Base-by-base conservation (phyloP, 768 basidiomycete genomes). In the Suillus tomentosus region DNA sequence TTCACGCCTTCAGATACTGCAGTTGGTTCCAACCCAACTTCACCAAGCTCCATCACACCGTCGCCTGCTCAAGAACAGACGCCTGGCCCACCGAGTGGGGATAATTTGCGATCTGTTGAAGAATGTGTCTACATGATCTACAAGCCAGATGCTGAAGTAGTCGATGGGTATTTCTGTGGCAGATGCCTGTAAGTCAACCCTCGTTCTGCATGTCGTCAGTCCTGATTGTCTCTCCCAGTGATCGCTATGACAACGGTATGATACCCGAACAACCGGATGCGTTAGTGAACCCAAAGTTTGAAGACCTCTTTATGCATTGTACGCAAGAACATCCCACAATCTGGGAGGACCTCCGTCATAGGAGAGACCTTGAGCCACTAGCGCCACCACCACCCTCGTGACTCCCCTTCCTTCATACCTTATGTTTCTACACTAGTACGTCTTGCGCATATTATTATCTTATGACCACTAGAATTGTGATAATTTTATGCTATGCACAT, bases 111-210 rank as follows among this genome's bases (percentile, higher is more conserved):
- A 62, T 80, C 84, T 61, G 69, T 85, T 24, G 75, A 75, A 61
- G 79, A 78, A 13, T 75, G 86, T 31, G 80, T 86, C 27, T 56
- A 72, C 47, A 59, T 73, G 53, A 74, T 77, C 62, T 79, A 77
- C 57, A 75, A 73, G 58, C 65, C 65, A 60, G 76, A 78, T 40
- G 75, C 74, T 27, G 64, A 77, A 42, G 42, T 76, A 27, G 64
- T 68, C 60, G 48, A 72, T 50, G 75, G 73, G 13, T 60, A 70
- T 14, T 77, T 76, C 48, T 88, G 87, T 63, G 76, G 70, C 57
- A 74, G 86, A 42, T 89, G 87, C 82, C 67, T 75, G 87, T 86
- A 61, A 73, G 86, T 79, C 58, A 34, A 4, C 57, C 34, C 17
- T 62, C 61, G 7, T 53, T 43, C 8, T 61, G 14, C 14, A 14